phyloP scores from a whole-genome alignment of 495 filamentous ascomycete species.

The Neurospora terricola region DNA sequence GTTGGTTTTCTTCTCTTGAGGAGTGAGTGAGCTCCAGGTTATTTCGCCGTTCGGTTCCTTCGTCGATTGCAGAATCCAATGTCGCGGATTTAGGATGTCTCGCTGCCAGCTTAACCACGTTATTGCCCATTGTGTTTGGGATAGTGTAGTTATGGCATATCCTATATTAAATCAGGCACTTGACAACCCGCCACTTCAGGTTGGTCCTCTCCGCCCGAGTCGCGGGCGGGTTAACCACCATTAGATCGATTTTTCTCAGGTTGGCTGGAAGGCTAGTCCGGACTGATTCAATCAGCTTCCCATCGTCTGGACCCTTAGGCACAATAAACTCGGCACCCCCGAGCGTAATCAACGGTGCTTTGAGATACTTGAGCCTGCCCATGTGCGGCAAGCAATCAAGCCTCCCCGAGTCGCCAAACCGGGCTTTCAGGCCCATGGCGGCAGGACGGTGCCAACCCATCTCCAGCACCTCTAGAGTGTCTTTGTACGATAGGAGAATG shows the following conservation, averaged over 20 bases:
- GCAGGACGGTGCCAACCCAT: background rate
- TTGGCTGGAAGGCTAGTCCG: fast-evolving
- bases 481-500: background rate
- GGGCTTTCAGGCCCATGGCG: background rate
- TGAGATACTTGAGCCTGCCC: background rate
- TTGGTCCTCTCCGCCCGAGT: background rate
- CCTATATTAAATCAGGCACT: background rate
- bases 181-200: background rate
- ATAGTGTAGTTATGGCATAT: too few relatives aligned
- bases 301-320: background rate
- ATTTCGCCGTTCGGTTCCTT: too few relatives aligned
- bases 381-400: background rate
- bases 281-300: fast-evolving
- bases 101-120: too few relatives aligned
- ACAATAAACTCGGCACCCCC: fast-evolving
- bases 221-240: background rate
- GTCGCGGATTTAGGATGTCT: too few relatives aligned
- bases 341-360: background rate
- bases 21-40: too few relatives aligned
- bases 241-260: fast-evolving
- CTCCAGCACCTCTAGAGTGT: background rate
- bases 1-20: too few relatives aligned
- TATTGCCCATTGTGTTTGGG: too few relatives aligned
- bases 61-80: too few relatives aligned
- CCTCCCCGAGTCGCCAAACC: background rate